A percentile compares a stretch with the other conserved stretches of the same genome.
Evolutionary conservation across 768 basidiomycete species (phyloP).

Genomic region (Cantharellus cinnabarinus): DNA sequence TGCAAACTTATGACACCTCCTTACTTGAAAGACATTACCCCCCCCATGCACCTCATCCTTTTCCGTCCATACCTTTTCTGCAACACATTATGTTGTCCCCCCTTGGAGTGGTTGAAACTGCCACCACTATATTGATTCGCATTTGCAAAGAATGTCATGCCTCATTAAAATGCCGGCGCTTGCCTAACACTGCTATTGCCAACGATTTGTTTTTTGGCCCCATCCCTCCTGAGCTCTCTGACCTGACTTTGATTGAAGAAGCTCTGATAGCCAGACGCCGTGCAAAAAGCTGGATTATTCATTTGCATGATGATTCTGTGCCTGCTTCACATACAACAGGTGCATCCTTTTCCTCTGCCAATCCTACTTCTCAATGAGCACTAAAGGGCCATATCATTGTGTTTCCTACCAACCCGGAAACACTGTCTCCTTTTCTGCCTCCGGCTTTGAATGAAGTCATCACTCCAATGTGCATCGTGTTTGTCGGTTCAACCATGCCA

Average conservation of each 20-base stretch:
- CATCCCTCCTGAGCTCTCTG: neutral
- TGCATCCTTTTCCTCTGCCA: neutral
- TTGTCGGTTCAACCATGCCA: neutral
- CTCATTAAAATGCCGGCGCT: neutral
- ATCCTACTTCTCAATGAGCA: neutral
- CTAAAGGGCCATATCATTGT: neutral
- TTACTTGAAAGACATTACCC: neutral
- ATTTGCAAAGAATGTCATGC: neutral
- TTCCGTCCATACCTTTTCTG: neutral
- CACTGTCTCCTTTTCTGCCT: neutral
- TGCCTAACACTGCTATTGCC: neutral
- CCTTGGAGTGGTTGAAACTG: neutral
- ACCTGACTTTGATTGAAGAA: neutral
- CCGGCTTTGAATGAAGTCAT: neutral
- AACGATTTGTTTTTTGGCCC: neutral
- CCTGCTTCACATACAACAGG: neutral
- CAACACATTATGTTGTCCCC: neutral
- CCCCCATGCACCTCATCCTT: neutral
- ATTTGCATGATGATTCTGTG: neutral
- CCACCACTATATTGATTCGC: neutral
- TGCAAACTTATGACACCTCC: neutral
- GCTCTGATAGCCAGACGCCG: neutral
- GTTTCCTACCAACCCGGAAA: neutral
- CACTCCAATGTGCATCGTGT: neutral
- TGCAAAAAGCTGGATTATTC: neutral